Conservation (phyloP, 2,329 filamentous ascomycete genomes). For the Gremmenia infestans region DNA sequence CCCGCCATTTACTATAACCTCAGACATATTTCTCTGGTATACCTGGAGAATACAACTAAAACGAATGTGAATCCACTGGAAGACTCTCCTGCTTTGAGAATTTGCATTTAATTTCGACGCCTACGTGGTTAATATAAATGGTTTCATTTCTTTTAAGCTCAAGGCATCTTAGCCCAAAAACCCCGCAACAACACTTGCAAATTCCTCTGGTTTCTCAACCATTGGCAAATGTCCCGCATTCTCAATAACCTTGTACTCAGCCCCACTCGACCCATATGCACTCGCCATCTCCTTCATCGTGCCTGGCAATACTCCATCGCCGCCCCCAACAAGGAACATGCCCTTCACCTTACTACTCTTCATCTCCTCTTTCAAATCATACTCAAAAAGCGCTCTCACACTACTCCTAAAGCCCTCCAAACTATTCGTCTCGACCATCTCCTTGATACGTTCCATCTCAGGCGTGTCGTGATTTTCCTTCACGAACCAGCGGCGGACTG, state of each 20-base stretch:
- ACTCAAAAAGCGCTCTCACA: constrained; percentile 67
- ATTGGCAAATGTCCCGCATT: constrained; percentile 78
- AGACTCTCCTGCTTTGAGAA: too few relatives aligned
- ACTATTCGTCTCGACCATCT: constrained; percentile 65
- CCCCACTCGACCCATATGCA: constrained; percentile 48
- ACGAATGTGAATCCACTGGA: too few relatives aligned
- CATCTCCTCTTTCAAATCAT: constrained; percentile 59
- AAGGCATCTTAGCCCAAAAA: constrained; percentile 41
- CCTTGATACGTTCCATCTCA: constrained; percentile 50
- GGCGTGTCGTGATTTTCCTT: constrained; percentile 50
- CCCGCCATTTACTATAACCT: too few relatives aligned
- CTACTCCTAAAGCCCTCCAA: constrained; percentile 64
- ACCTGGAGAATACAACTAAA: too few relatives aligned
- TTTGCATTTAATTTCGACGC: too few relatives aligned
- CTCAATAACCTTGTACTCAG: constrained; percentile 60
- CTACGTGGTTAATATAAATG: too few relatives aligned
- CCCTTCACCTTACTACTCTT: constrained; percentile 51
- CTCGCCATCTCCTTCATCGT: constrained; percentile 73
- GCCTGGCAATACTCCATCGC: constrained; percentile 69
- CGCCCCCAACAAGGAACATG: constrained; percentile 66
- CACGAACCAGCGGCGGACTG: constrained; percentile 72
- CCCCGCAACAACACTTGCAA: constrained; percentile 56
- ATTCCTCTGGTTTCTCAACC: constrained; percentile 67
- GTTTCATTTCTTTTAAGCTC: too few relatives aligned
- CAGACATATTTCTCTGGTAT: too few relatives aligned